These are phyloP conservation scores for Xylaria scruposa DNA, from an alignment of 495 filamentous ascomycete genomes.

Conservation along the genomic window DNA sequence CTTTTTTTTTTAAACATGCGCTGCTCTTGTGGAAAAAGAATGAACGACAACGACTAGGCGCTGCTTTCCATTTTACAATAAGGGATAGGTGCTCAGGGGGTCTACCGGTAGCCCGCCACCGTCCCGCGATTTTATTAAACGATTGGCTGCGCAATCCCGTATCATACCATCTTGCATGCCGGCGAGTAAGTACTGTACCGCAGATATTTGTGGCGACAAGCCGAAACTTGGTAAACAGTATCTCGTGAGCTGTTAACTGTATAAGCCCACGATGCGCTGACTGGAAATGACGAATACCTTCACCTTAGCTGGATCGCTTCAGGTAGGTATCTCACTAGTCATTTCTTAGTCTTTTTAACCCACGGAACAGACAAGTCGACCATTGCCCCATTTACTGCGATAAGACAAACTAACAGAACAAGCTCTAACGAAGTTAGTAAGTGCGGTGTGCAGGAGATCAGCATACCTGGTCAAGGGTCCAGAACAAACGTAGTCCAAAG, in stretches of 20 bases:
- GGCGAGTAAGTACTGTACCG: background rate
- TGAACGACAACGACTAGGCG: background rate
- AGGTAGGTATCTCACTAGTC: conserved; percentile 18
- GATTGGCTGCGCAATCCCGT: conserved; percentile 26
- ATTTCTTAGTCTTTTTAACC: conserved; percentile 1
- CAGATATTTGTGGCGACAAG: conserved; percentile 20
- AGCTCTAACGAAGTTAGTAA: conserved; percentile 17
- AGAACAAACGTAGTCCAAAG: conserved; percentile 6
- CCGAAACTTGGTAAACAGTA: conserved; percentile 17
- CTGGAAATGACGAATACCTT: conserved; percentile 4
- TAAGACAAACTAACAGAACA: conserved; percentile 3
- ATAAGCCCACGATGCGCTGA: background rate
- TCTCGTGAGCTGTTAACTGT: background rate
- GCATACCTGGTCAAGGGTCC: conserved; percentile 20
- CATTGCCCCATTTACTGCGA: background rate
- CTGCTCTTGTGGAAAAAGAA: conserved; percentile 6
- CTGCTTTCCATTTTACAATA: background rate
- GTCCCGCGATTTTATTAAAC: conserved; percentile 7
- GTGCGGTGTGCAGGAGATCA: conserved; percentile 40
- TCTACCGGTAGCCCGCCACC: conserved; percentile 9
- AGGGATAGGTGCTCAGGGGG: conserved; percentile 13
- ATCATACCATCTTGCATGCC: conserved; percentile 17
- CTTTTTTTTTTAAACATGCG: background rate
- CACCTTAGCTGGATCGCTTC: conserved; percentile 4
- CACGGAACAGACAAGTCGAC: conserved; percentile 7